Evolutionary conservation across 148 eudicot genomes (phyloP), one percentile per base, ranked within the genome.

Genomic region (Spergularia marina): DNA sequence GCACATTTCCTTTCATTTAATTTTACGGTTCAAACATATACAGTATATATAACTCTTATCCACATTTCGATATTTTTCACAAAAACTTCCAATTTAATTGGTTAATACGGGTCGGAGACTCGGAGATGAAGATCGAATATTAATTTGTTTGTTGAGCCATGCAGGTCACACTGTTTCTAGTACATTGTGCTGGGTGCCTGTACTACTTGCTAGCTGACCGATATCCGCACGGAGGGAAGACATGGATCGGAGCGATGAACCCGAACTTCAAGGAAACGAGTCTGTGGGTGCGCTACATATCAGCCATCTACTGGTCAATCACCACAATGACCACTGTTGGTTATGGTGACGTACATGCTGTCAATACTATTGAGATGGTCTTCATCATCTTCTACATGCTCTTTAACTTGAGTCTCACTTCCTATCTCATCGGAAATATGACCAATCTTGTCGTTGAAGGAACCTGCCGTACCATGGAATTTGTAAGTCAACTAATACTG

Each of bases 401-500:
- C 71, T 88, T 93, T 80, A 93, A 93, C 74, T 84, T 93, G 3
- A 90, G 93, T 65, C 87, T 94, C 54, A 94, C 95, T 9, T 89
- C 98, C n/a, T 94, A 94, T 69, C 82, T 94, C 65, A 94, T 94
- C 40, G 98, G 98, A 4, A 94, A 94, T 82, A 94, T 94, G 94
- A 91, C 97, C 13, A 91, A 91, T 54, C 79, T 91, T 66, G 97
- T 91, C 13, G 94, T 91, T 20, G 91, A 91, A 85, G 92, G 97
- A 73, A 91, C 94, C 71, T 88, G 91, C 5, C 89, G 91, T 10
- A 91, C 97, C 74, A 91, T 89, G 94, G 92, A 91, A 77, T 91
- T 91, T 17, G 97, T 91, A 84, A 85, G 94, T 66, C 21, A 7
- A 12, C 63, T 64, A 44, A 9, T 44, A 9, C 49, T 44, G 10